phyloP scores from a whole-genome alignment of 2,329 filamentous ascomycete species.

The Elsinoe fawcettii region DNA sequence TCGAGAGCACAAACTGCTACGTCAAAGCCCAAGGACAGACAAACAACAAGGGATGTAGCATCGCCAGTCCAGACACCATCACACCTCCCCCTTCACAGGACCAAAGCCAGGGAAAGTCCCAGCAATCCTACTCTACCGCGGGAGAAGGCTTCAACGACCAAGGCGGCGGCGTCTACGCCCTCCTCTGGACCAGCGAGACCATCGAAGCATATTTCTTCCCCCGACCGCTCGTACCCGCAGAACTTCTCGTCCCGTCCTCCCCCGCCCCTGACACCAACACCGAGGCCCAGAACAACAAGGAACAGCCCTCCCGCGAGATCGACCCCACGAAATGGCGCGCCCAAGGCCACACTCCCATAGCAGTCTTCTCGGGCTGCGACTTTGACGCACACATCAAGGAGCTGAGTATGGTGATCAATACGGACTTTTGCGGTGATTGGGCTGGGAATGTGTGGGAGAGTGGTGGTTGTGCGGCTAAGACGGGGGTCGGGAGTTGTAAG shows the following conservation, averaged over 20 bases:
- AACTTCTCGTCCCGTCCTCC: conserved; percentile 42
- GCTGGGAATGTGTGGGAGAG: conserved; percentile 60
- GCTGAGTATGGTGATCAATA: conserved; percentile 73
- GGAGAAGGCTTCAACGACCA: conserved; percentile 47
- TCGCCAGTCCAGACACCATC: conserved; percentile 26
- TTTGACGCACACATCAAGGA: conserved; percentile 62
- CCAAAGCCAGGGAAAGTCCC: conserved; percentile 24
- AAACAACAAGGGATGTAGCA: conserved; percentile 37
- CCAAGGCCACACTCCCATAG: conserved; percentile 44
- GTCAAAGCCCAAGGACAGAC: conserved; percentile 34
- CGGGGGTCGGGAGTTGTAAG: conserved; percentile 54
- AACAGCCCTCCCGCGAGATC: conserved; percentile 57
- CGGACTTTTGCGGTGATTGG: conserved; percentile 83
- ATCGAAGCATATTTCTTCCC: conserved; percentile 82
- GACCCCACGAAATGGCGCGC: not conserved
- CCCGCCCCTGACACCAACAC: not conserved
- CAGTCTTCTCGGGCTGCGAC: conserved; percentile 62
- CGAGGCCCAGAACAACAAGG: conserved; percentile 42
- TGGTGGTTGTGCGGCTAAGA: conserved; percentile 52
- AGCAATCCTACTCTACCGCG: conserved; percentile 24
- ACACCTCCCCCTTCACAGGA: conserved; percentile 37
- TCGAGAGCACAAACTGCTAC: conserved; percentile 44
- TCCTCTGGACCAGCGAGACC: conserved; percentile 57
- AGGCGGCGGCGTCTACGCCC: conserved; percentile 41
- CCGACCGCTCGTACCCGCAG: conserved; percentile 55